A percentile compares a stretch with the other conserved stretches of the same genome.
These are phyloP conservation scores for Chamaenerion angustifolium DNA, from an alignment of 345 rosid species.

Conservation along the genomic window DNA sequence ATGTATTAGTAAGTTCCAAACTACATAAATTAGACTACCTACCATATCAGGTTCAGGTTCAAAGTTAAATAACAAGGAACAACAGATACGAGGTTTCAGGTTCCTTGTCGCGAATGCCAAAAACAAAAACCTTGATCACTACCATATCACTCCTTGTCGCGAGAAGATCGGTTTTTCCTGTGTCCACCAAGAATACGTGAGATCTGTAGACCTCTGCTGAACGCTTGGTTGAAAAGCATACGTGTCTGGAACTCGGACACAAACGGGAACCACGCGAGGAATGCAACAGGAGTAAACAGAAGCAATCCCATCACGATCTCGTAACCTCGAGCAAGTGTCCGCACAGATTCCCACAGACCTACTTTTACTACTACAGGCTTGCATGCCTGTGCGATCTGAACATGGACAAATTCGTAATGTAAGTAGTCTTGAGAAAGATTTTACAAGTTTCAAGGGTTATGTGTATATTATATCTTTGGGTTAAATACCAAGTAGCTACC, in stretches of 20 bases:
- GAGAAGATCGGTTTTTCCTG: slow-evolving; percentile 61
- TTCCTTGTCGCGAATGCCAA: too few relatives aligned
- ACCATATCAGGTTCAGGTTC: too few relatives aligned
- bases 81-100: too few relatives aligned
- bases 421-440: too few relatives aligned
- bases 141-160: slow-evolving; percentile 44
- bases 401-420: neutral
- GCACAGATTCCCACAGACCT: slow-evolving; percentile 88
- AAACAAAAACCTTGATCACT: too few relatives aligned
- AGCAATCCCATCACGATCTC: slow-evolving; percentile 91
- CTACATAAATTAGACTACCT: too few relatives aligned
- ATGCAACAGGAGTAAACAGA: slow-evolving; percentile 92
- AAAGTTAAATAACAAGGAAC: too few relatives aligned
- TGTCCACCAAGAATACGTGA: slow-evolving; percentile 97
- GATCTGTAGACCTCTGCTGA: slow-evolving; percentile 97
- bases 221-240: slow-evolving; percentile 99
- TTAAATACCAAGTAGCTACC: too few relatives aligned
- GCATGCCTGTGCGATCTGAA: slow-evolving; percentile 92
- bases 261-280: slow-evolving; percentile 98
- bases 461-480: too few relatives aligned
- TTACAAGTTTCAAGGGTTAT: too few relatives aligned
- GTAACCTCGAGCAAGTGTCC: slow-evolving; percentile 86
- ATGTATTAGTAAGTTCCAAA: too few relatives aligned
- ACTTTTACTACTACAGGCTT: slow-evolving; percentile 53
- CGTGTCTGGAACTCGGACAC: slow-evolving; percentile 98